phyloP scores from a whole-genome alignment of 441 rosid species.

The Macaranga tanarius region DNA sequence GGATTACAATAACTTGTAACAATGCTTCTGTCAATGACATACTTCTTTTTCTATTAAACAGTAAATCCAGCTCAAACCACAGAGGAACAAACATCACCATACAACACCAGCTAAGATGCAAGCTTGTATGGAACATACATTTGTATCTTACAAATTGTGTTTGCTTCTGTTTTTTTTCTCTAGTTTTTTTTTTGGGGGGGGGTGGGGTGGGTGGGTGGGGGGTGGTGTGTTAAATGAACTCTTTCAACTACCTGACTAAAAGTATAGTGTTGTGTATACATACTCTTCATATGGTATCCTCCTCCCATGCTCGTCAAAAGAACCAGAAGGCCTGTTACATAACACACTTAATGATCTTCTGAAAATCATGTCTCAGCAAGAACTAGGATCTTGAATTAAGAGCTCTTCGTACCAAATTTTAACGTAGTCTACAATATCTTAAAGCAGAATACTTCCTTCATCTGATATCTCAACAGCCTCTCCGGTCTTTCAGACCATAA shows the following conservation, averaged over 20 bases:
- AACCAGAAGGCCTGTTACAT: background rate
- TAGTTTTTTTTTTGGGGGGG: background rate
- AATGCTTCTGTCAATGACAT: background rate
- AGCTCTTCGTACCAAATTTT: slow-evolving; percentile 2
- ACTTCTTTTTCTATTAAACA: background rate
- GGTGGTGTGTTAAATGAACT: background rate
- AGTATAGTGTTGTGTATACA: background rate
- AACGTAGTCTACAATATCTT: background rate
- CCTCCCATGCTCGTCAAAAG: background rate
- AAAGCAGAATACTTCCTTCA: slow-evolving; percentile 10
- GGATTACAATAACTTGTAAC: background rate
- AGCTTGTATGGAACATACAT: background rate
- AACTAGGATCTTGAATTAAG: background rate
- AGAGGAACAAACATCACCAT: background rate
- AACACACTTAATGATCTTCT: background rate
- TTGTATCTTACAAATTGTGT: slow-evolving; percentile 10
- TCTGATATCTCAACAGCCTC: background rate
- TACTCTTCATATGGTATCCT: background rate
- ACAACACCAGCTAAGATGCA: background rate
- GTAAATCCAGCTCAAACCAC: background rate
- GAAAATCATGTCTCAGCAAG: background rate
- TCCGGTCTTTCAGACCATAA: background rate
- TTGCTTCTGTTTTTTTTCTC: too few relatives aligned
- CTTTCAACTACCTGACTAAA: background rate
- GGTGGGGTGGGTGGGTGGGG: background rate